phyloP scores from a whole-genome alignment of 2,329 filamentous ascomycete genomes.

The Leptodontidium sp. region DNA sequence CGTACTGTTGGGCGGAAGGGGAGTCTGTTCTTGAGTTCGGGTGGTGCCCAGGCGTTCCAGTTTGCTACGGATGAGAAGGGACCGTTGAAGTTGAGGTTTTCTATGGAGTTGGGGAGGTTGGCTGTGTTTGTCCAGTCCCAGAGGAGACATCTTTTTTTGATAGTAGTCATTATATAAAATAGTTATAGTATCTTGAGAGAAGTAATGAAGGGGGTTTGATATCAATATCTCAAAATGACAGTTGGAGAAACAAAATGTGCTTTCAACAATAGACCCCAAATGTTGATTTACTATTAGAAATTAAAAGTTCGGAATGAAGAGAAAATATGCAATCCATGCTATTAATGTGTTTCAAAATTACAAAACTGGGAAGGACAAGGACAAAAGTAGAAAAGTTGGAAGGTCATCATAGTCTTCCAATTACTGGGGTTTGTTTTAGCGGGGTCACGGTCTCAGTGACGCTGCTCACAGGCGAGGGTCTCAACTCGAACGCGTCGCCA shows the following conservation, averaged over 20 bases:
- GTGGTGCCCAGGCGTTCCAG: conserved; percentile 53
- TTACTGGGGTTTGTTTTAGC: neutral
- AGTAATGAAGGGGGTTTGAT: neutral
- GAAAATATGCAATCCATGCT: neutral
- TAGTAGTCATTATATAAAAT: neutral
- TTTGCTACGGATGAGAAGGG: conserved; percentile 51
- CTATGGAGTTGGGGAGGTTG: conserved; percentile 48
- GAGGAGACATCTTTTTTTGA: conserved; percentile 51
- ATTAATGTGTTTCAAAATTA: neutral
- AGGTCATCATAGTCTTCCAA: neutral
- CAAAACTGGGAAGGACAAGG: neutral
- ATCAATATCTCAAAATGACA: neutral
- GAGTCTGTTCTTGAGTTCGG: conserved; percentile 48
- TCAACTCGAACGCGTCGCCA: neutral
- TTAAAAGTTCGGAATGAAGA: too few species aligned
- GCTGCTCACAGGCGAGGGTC: too few species aligned
- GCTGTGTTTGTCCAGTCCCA: conserved; percentile 55
- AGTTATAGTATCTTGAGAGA: too few species aligned
- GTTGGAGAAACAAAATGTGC: neutral
- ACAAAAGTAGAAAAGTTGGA: conserved; percentile 5
- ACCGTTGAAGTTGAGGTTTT: conserved; percentile 48
- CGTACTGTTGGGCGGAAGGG: conserved; percentile 54
- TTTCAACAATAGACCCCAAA: too few species aligned
- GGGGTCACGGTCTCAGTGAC: conserved; percentile 7
- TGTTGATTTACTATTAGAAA: too few species aligned